Base-by-base conservation (phyloP, 2,329 filamentous ascomycete species). In the Stylonectria norvegica region DNA sequence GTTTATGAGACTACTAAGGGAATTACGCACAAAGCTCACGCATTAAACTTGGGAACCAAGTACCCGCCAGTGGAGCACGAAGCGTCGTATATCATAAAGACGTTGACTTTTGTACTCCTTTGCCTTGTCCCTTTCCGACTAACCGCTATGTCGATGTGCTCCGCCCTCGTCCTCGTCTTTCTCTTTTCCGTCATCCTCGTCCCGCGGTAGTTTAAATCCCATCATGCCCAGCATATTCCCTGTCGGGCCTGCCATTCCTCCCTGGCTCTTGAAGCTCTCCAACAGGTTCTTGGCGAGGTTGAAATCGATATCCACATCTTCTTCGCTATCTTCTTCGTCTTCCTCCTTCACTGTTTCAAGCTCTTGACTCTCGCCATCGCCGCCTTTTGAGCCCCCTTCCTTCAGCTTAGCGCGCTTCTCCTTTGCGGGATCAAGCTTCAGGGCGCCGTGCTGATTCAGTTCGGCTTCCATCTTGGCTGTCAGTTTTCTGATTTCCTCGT, bases 191-290 rank as follows among this genome's bases (percentile, higher is more conserved):
- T 79, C 75, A 18, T 77, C 81, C 45, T 91, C 88, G 56, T 95
- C 89, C 44, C 86, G 75, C 0, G 91, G 91, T 43, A 96, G 70
- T 28, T 79, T 75, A 50, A 96, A 71, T 1, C 89, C 89, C 83
- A 97, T 85, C 67, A 94, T 77, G 5, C 83, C 84, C 56, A 98
- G 75, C 45, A 98, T 70, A 60, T 96, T 97, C 1, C 90, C 83
- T 2, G 86, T 86, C 1, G 93, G 93, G 0, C 93, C 93, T 20
- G 88, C 75, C 71, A 85, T 79, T 10, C 93, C 93, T 14, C 74
- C 88, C 62, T 97, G 91, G 12, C 86, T 84, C 59, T 95, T 94
- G 66, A 98, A 90, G 55, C 88, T 91, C 62, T 96, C 89, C 2
- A 98, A 71, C 39, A 98, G 71, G 57, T 97, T 97, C 62, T 86